Base-by-base conservation (phyloP, 73 alveolate species). In the Paramecium tetraurelia region DNA sequence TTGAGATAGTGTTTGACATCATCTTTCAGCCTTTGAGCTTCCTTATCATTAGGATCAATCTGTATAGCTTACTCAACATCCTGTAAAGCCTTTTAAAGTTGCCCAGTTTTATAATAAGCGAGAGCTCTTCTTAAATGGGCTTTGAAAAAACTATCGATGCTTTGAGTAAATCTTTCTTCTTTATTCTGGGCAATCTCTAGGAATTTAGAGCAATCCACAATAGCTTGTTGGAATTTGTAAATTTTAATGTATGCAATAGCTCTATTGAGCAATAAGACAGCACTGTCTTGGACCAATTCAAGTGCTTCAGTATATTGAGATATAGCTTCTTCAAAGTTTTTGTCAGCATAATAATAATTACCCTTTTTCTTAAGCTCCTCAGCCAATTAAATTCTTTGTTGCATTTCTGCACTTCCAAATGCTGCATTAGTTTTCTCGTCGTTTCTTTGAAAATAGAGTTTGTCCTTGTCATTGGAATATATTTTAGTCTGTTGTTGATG, bases 61-160 rank as follows among this genome's bases (percentile, higher is more conserved):
- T 94, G 93, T 21, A 96, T 46, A 0, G 99, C 99, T 89, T 98
- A 94, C 75, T 93, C 96, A 36, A 96, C 86, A 89, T 98, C 99
- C 5, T 94, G 94, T 93, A 97, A 72, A 0, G 99, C 99, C 27
- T 88, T 88, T 57, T 86, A 93, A 59, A 95, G 97, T 70, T 97
- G 98, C 86, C 95, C 95, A 57, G 85, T 86, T 29, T 95, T 96
- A 92, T 97, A 94, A 44, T 93, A 94, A 10, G 99, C 99, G 46
- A 70, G 86, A 63, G 98, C 96, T 95, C 99, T 97, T 96, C 99
- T 97, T 46, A 96, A 86, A 76, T 97, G 95, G 2, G 99, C 99
- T 90, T 98, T 98, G 71, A 96, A 98, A 86, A 97, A 96, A 31
- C 98, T 92, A 59, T 98, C 99, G 48, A 86, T 95, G 24, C 94